A percentile compares a stretch with the other conserved stretches of the same genome.
Evolutionary conservation across 2,329 filamentous ascomycete genomes (phyloP).

Genomic region (Ramularia endophylla): DNA sequence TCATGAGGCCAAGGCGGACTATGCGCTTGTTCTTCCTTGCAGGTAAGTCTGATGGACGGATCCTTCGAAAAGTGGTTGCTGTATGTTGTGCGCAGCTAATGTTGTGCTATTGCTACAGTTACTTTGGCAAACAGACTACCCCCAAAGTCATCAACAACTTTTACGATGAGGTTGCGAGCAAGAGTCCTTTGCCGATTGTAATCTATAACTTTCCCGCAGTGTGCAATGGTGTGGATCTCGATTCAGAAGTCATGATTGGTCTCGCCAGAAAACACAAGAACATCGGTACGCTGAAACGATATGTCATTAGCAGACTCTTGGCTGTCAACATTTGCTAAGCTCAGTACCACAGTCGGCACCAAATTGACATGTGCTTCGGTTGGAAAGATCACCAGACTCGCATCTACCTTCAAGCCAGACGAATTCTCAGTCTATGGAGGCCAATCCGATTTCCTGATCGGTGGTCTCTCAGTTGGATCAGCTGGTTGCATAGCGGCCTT

Average conservation of each 20-base stretch:
- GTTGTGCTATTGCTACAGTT: slow-evolving; percentile 21
- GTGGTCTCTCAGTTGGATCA: slow-evolving; percentile 47
- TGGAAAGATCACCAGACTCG: slow-evolving; percentile 62
- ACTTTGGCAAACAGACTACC: slow-evolving; percentile 41
- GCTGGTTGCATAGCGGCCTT: slow-evolving; percentile 54
- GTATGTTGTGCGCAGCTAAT: too few species aligned
- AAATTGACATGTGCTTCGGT: slow-evolving; percentile 72
- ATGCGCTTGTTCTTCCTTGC: slow-evolving; percentile 39
- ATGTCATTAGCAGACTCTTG: background rate
- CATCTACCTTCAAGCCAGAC: slow-evolving; percentile 40
- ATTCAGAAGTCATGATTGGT: slow-evolving; percentile 57
- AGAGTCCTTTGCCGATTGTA: slow-evolving; percentile 49
- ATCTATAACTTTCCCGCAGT: slow-evolving; percentile 71
- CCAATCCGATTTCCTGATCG: slow-evolving; percentile 64
- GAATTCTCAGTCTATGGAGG: slow-evolving; percentile 65
- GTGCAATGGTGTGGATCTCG: slow-evolving; percentile 60
- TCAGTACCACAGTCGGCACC: slow-evolving; percentile 47
- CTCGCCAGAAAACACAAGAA: slow-evolving; percentile 52
- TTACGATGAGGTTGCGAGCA: slow-evolving; percentile 49
- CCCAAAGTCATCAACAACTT: slow-evolving; percentile 37
- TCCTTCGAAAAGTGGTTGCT: too few species aligned
- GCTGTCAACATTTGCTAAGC: background rate
- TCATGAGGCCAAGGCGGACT: slow-evolving; percentile 37
- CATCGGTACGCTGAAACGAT: slow-evolving; percentile 35
- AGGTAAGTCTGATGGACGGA: slow-evolving; percentile 12